Base-by-base conservation (phyloP, 805 yeast species). In the Metschnikowia vanudenii region DNA sequence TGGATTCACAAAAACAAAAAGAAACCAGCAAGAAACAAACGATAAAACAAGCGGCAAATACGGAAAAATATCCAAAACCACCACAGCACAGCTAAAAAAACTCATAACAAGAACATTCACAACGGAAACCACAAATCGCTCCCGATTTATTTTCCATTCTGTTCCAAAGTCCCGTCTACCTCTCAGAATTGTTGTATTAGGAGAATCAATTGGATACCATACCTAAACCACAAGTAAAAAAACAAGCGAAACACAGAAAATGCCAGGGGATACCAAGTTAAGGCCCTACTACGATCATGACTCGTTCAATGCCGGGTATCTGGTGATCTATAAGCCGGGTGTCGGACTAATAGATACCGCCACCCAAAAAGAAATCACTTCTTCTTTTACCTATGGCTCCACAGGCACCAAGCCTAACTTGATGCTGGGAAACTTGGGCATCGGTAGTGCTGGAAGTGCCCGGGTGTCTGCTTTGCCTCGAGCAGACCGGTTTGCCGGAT, bases 251-350 rank as follows among this genome's bases (percentile, higher is more conserved):
- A 14, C 17, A 30, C 33, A 10, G 17, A 4, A 14, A 30, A 55
- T 55, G 59, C 50, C 56, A 8, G 54, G 57, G 20, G 59, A 53
- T 14, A 50, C 48, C 43, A 53, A 63, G 20, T 64, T 75, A 44
- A 75, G 94, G 64, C 92, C 92, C 2, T 85, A 85, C 63, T 80
- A 82, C 59, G 81, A 84, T 62, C 76, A 84, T n/a, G 83, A 75
- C 20, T 68, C 82, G 1, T 85, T 85, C 62, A 74, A 81, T 59
- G 80, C 83, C 1, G 85, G 84, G 12, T 82, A 82, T 56, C 67
- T 78, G 22, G 85, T 82, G 14, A 73, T 79, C 3, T 82, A 71
- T 58, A 74, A 75, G 49, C 85, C 85, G 1, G 84, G 83, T 1
- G 69, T 78, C 18, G 88, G 88, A 17, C 80, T 82, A 11, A 61